phyloP scores from a whole-genome alignment of 2,329 filamentous ascomycete genomes.

The Penicillium corylophilum region DNA sequence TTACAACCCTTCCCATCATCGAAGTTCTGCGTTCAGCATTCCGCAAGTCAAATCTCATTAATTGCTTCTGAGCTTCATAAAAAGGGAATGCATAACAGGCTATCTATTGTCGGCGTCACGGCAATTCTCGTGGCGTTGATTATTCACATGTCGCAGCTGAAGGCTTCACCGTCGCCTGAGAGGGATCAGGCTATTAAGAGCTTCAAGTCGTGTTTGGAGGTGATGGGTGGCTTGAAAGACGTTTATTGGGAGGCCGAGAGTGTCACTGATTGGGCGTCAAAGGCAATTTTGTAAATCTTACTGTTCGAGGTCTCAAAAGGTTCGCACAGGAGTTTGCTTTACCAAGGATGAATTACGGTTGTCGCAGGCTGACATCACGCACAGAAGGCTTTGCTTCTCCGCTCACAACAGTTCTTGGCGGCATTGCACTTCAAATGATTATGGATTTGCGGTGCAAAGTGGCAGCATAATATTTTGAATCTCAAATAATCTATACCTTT shows the following conservation, averaged over 20 bases:
- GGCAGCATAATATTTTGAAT: too few species aligned
- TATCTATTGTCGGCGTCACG: slow-evolving; percentile 15
- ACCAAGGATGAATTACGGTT: too few species aligned
- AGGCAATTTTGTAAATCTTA: slow-evolving; percentile 1
- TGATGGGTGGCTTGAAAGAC: slow-evolving; percentile 13
- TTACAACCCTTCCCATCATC: slow-evolving; percentile 14
- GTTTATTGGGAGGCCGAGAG: slow-evolving; percentile 14
- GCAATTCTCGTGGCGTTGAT: slow-evolving; percentile 16
- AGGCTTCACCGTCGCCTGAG: not conserved
- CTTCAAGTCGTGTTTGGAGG: slow-evolving; percentile 11
- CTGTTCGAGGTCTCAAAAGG: too few species aligned
- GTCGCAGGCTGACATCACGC: too few species aligned
- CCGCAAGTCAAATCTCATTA: slow-evolving; percentile 13
- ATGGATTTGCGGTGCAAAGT: too few species aligned
- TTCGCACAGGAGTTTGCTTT: too few species aligned
- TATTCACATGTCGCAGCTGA: slow-evolving; percentile 15
- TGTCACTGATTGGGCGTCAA: slow-evolving; percentile 11
- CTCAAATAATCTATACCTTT: too few species aligned
- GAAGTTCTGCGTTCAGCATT: slow-evolving; percentile 16
- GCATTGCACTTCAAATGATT: too few species aligned
- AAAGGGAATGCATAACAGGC: slow-evolving; percentile 6
- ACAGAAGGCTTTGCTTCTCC: too few species aligned
- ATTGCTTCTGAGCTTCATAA: slow-evolving; percentile 12
- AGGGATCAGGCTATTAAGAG: slow-evolving; percentile 5
- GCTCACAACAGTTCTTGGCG: too few species aligned